These are phyloP conservation scores for Mycena olivaceomarginata DNA, from an alignment of 768 basidiomycete genomes.

Conservation along the genomic window DNA sequence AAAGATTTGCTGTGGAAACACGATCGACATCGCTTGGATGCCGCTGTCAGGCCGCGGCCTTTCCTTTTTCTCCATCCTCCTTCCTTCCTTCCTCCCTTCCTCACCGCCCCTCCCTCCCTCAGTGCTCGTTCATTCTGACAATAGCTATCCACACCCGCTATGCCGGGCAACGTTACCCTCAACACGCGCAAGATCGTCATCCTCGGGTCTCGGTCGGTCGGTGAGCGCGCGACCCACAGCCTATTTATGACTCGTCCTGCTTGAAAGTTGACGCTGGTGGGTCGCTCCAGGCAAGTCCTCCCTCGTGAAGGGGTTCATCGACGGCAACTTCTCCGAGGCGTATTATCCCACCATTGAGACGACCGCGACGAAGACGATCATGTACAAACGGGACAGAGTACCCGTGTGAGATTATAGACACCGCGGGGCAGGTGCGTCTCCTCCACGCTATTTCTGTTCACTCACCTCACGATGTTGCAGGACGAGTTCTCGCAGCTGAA, in stretches of 20 bases:
- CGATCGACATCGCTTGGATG: slow-evolving; percentile 27
- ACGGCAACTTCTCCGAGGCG: slow-evolving; percentile 92
- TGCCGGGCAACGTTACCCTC: slow-evolving; percentile 33
- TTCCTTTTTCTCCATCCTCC: slow-evolving; percentile 4
- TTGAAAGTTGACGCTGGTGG: background rate
- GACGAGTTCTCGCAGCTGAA: slow-evolving; percentile 98
- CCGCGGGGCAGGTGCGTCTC: slow-evolving; percentile 91
- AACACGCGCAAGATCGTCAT: slow-evolving; percentile 85
- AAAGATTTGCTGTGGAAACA: slow-evolving; percentile 5
- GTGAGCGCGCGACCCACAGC: slow-evolving; percentile 64
- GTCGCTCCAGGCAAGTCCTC: slow-evolving; percentile 90
- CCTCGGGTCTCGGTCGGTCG: slow-evolving; percentile 91
- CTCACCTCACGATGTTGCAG: slow-evolving; percentile 59
- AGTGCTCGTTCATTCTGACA: slow-evolving; percentile 15
- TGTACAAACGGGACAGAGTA: slow-evolving; percentile 94
- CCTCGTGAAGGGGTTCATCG: slow-evolving; percentile 93
- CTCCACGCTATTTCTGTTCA: background rate
- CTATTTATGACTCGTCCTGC: slow-evolving; percentile 40
- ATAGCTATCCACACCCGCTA: background rate
- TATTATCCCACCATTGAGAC: slow-evolving; percentile 98
- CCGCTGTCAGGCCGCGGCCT: slow-evolving; percentile 1
- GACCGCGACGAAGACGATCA: slow-evolving; percentile 90
- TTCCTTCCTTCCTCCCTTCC: background rate
- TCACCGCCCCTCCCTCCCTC: background rate
- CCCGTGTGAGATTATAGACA: slow-evolving; percentile 98